phyloP scores from a whole-genome alignment of 2,329 filamentous ascomycete genomes.

The Ceratocystis colombiana region DNA sequence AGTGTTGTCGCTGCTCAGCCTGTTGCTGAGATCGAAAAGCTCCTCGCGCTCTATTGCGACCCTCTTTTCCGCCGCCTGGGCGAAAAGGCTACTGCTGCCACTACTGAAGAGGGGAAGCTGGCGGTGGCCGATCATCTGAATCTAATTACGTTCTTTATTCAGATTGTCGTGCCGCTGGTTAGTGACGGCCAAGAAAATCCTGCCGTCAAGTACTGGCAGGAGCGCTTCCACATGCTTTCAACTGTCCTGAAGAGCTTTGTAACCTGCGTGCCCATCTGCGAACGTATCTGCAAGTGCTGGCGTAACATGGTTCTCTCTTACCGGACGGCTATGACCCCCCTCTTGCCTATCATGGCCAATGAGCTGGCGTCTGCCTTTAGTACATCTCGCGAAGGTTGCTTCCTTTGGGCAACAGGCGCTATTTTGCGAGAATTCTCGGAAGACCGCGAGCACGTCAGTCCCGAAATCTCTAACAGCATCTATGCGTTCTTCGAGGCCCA shows the following conservation, averaged over 20 bases:
- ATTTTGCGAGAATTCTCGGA: conserved; percentile 94
- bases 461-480: conserved; percentile 72
- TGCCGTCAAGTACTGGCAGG: conserved; percentile 90
- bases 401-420: conserved; percentile 95
- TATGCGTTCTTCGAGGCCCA: conserved; percentile 94
- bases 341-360: conserved; percentile 76
- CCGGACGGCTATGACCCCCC: conserved; percentile 73
- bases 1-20: conserved; percentile 84
- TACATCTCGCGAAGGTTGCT: conserved; percentile 81
- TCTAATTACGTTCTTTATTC: conserved; percentile 81
- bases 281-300: conserved; percentile 91
- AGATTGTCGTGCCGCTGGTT: conserved; percentile 64
- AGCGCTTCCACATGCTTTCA: conserved; percentile 79
- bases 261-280: conserved; percentile 75
- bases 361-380: conserved; percentile 80
- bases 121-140: conserved; percentile 87
- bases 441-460: conserved; percentile 73
- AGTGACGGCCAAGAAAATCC: conserved; percentile 67
- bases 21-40: conserved; percentile 64
- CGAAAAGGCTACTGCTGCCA: conserved; percentile 73
- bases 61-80: conserved; percentile 79
- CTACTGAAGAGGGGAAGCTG: conserved; percentile 71
- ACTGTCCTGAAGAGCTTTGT: conserved; percentile 84
- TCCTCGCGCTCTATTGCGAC: conserved; percentile 86
- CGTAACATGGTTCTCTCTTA: conserved; percentile 95